phyloP scores from a whole-genome alignment of 2,329 filamentous ascomycete species.

The Monosporascus sp. region DNA sequence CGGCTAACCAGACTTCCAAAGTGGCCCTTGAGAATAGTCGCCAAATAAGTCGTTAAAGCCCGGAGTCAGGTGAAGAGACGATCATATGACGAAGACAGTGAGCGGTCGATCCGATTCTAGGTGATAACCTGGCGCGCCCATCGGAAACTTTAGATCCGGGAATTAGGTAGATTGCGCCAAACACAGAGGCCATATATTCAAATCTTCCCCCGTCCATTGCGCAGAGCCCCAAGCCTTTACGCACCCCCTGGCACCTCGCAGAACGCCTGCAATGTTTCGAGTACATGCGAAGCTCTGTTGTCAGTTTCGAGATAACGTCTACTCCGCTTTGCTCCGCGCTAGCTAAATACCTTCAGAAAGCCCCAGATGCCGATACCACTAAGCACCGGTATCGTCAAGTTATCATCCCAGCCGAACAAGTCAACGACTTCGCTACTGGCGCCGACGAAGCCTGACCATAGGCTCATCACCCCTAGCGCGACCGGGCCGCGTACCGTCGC shows the following conservation, averaged over 20 bases:
- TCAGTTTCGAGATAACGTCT: constrained; percentile 8
- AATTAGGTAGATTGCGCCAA: background rate
- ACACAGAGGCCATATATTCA: background rate
- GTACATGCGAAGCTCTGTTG: constrained; percentile 6
- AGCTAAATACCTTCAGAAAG: constrained; percentile 82
- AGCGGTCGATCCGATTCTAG: background rate
- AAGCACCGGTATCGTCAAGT: constrained; percentile 90
- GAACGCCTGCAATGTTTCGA: constrained; percentile 21
- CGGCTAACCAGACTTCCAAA: background rate
- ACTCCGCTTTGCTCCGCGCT: constrained; percentile 17
- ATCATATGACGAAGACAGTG: background rate
- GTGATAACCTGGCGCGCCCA: background rate
- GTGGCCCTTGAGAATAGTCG: background rate
- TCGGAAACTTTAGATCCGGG: background rate
- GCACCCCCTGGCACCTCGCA: background rate
- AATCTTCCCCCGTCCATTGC: background rate
- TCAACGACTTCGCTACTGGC: constrained; percentile 87
- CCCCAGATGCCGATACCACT: constrained; percentile 86
- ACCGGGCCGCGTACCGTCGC: constrained; percentile 62
- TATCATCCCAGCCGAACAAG: constrained; percentile 93
- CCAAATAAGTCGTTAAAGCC: background rate
- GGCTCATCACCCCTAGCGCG: constrained; percentile 74
- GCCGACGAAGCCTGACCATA: constrained; percentile 85
- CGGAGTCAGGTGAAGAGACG: background rate
- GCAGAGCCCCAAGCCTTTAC: background rate